Evolutionary conservation across 2,329 filamentous ascomycete species (phyloP), one percentile per base, ranked within the genome.

Genomic region (Exophiala sideris): DNA sequence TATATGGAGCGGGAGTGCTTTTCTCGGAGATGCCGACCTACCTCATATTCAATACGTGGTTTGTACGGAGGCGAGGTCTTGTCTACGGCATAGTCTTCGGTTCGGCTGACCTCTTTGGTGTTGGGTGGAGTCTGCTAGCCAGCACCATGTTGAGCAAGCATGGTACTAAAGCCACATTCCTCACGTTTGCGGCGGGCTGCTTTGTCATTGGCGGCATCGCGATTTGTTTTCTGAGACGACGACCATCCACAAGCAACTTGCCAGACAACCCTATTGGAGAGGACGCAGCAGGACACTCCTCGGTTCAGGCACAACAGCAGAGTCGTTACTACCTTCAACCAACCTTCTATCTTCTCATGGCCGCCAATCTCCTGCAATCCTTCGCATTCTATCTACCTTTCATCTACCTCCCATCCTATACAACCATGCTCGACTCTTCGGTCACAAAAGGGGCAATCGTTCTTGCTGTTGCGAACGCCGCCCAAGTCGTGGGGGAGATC

Each of bases 11-110:
- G 12, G 75, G 80, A 0, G 79, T 81, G 7, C 70, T 74, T 8
- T 64, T 81, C 1, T 63, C 79, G 5, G 83, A 72, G 64, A 78
- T 65, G 12, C 77, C 76, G 0, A 71, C 72, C 2, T 72, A 79
- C 12, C 66, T 76, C 41, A 76, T 75, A 51, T 65, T 81, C 18
- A 77, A 81, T 53, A 76, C 81, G 60, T 85, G 66, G 73, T 82
- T 81, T 65, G 68, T 80, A 16, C 68, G 66, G n/a, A 67, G 72
- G 18, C 75, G 78, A 60, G 78, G 78, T 1, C 70, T 82, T 16
- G 79, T 78, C 0, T 77, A 74, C 61, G 79, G 79, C 3, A 72
- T 75, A 3, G 16, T 56, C 10, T 56, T 11, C 21, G 50, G 45
- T 2, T 34, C 45, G 11, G 38, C 35, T 6, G 57, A 59, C 44